Conservation (phyloP, 768 basidiomycete genomes). For the Mrakia frigida region DNA sequence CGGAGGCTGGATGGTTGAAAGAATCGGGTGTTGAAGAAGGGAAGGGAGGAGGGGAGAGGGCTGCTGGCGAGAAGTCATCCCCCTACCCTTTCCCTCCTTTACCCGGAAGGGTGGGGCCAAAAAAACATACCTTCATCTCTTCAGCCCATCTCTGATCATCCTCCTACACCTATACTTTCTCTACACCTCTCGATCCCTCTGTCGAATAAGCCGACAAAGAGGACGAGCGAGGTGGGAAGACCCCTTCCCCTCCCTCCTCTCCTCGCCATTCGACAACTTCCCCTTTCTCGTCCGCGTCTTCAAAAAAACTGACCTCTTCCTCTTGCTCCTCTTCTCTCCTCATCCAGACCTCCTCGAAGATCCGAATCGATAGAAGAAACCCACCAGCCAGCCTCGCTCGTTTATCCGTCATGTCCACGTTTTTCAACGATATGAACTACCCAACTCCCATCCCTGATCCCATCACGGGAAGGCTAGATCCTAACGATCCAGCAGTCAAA, state of each 20-base stretch:
- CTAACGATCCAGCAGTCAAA: conserved; percentile 46
- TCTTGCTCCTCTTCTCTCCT: background rate
- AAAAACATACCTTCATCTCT: no score
- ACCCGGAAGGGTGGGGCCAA: no score
- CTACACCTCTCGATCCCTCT: no score
- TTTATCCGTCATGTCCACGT: conserved; percentile 18
- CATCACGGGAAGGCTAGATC: conserved; percentile 44
- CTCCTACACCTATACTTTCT: no score
- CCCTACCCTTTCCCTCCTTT: background rate
- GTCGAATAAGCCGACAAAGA: no score
- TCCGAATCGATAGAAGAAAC: no score
- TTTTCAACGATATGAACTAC: conserved; percentile 32
- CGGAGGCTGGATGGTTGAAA: background rate
- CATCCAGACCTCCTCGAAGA: background rate
- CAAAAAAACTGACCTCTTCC: no score
- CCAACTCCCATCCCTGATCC: conserved; percentile 38
- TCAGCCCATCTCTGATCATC: no score
- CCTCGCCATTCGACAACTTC: no score
- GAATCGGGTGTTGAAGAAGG: background rate
- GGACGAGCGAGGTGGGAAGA: background rate
- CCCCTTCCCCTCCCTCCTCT: background rate
- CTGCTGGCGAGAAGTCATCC: background rate
- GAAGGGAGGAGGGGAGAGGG: background rate
- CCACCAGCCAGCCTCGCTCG: no score
- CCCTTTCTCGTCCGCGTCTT: no score